Base-by-base conservation (phyloP, 257 asterid species). In the Gentiana dahurica region DNA sequence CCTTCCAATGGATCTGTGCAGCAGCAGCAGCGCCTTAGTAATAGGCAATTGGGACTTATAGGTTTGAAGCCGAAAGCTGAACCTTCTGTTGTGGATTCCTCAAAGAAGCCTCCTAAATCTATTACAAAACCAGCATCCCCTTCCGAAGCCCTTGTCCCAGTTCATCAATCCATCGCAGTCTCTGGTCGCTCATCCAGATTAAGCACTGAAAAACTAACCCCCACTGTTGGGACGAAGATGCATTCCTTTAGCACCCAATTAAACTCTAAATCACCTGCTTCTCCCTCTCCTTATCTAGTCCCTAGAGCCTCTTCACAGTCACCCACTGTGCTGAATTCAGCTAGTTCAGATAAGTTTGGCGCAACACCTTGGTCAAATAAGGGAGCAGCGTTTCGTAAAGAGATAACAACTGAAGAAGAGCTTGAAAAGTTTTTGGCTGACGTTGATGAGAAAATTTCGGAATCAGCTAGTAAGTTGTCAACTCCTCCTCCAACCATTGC, bases 391-490 rank as follows among this genome's bases (percentile, higher is more conserved):
- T 79, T 73, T 59, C 87, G 73, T 51, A 90, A 78, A 74, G 94
- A 86, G 68, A 73, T 82, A 65, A 72, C 81, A 37, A 77, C 90
- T 39, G 95, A 85, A 73, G 77, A 79, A 69, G 86, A 69, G 57
- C 84, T 91, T 59, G 95, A 91, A 65, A 72, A 41, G 34, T 87
- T 91, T 63, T 71, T 91, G 85, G 95, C 86, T 60, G 98, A 91
- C 74, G 79, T 79, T 36, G 94, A 81, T 56, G 94, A 87, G 74
- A 87, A 82, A 75, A 74, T 87, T 71, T 76, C 81, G 33, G 90
- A 83, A 72, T 74, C 95, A 51, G 87, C 77, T 4, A 72, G 75
- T 72, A 87, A 82, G 71, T 35, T 83, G 78, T 70, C 77, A 49
- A 91, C 94, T 60, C 98, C 98, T 57, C 83, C 98, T 6, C 78